Conservation (phyloP, 306 rosid species). For the Fagus sylvatica region DNA sequence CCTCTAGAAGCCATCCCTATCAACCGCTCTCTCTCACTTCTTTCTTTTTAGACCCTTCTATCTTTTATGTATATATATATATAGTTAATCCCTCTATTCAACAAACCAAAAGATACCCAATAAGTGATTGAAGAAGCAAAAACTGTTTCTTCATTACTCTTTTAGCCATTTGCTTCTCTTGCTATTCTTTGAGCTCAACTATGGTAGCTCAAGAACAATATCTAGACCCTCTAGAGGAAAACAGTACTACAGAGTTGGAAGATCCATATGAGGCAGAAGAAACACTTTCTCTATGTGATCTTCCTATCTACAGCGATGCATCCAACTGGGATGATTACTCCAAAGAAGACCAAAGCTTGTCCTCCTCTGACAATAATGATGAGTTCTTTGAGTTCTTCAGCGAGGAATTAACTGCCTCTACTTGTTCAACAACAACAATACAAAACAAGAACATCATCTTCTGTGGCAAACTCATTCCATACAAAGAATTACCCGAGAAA, state of each 20-base stretch:
- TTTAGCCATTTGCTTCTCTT: neutral
- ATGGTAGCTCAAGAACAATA: constrained; percentile 40
- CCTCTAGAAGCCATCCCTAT: constrained; percentile 61
- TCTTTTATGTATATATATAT: constrained; percentile 15
- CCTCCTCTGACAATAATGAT: constrained; percentile 37
- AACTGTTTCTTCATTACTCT: constrained; percentile 5
- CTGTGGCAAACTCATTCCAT: constrained; percentile 79
- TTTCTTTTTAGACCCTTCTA: neutral
- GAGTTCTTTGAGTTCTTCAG: constrained; percentile 75
- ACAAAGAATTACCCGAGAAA: constrained; percentile 31
- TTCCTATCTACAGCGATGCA: constrained; percentile 54
- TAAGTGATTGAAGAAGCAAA: neutral
- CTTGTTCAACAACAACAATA: neutral
- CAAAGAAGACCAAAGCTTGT: constrained; percentile 29
- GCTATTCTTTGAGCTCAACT: neutral
- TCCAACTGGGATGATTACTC: constrained; percentile 43
- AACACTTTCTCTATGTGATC: constrained; percentile 69
- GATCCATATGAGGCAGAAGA: constrained; percentile 61
- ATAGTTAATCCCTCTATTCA: neutral
- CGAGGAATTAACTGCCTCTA: constrained; percentile 51
- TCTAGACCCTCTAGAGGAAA: constrained; percentile 23
- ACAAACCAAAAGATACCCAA: neutral
- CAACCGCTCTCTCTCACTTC: constrained; percentile 5
- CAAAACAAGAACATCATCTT: constrained; percentile 54
- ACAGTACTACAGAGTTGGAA: constrained; percentile 13